phyloP scores from a whole-genome alignment of 306 rosid genomes.

The Carpinus viminea region DNA sequence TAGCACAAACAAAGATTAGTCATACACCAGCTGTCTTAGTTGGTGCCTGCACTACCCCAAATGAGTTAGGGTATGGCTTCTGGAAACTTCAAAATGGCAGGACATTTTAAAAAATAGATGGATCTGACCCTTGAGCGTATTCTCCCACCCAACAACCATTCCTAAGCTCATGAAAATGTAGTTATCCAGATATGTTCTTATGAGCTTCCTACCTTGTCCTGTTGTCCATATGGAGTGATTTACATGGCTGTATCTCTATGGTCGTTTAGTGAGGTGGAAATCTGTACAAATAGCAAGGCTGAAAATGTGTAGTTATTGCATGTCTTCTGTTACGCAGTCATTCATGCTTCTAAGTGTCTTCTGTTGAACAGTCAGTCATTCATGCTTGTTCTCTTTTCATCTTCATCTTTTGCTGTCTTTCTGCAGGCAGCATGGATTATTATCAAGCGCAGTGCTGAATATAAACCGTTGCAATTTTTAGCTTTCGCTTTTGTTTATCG shows the following conservation, averaged over 20 bases:
- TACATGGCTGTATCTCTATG: conserved; percentile 1
- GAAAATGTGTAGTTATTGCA: neutral
- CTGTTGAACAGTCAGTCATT: neutral
- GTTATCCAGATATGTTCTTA: neutral
- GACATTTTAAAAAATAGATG: neutral
- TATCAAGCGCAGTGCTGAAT: conserved; percentile 70
- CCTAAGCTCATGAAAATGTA: neutral
- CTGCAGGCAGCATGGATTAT: conserved; percentile 86
- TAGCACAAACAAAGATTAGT: neutral
- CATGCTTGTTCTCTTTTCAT: conserved; percentile 15
- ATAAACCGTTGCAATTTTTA: conserved; percentile 89
- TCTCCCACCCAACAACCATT: neutral
- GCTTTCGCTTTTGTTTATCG: conserved; percentile 92
- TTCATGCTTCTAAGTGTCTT: neutral
- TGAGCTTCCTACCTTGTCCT: neutral
- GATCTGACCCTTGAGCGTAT: neutral
- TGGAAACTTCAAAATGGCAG: neutral
- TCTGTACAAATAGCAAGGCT: neutral
- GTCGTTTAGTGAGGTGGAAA: neutral
- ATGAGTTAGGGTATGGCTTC: neutral
- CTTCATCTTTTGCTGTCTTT: conserved; percentile 29
- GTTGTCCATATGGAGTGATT: neutral
- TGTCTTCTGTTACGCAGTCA: neutral
- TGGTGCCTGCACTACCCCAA: neutral
- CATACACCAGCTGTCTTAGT: neutral